phyloP scores from a whole-genome alignment of 1,284 basidiomycete genomes.

The Somion occarium region DNA sequence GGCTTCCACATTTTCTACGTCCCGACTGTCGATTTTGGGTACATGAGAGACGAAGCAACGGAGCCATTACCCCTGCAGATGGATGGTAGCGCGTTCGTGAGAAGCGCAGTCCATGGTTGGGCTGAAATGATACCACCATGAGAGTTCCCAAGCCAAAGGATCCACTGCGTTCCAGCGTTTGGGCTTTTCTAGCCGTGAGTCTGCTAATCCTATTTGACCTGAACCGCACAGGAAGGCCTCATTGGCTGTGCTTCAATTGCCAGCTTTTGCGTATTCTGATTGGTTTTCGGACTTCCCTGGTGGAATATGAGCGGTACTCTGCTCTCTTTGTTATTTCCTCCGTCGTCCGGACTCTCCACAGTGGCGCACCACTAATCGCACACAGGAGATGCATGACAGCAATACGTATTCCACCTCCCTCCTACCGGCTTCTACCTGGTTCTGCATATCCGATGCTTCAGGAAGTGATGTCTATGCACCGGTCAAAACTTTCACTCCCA shows the following conservation, averaged over 20 bases:
- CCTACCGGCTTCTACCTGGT: not conserved
- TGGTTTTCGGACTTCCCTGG: no score
- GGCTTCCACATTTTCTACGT: not conserved
- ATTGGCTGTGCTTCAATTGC: not conserved
- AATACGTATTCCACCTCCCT: not conserved
- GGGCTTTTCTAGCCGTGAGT: no score
- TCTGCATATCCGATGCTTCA: not conserved
- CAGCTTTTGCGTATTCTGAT: no score
- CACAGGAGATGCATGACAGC: not conserved
- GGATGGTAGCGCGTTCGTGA: not conserved
- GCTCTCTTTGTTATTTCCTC: no score
- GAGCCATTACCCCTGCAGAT: not conserved
- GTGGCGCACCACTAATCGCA: not conserved
- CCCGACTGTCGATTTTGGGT: not conserved
- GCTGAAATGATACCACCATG: not conserved
- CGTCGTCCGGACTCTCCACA: no score
- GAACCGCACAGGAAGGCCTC: no score
- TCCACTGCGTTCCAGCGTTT: not conserved
- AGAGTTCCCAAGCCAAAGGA: not conserved
- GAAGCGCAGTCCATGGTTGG: not conserved
- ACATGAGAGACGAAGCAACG: slow-evolving; percentile 1
- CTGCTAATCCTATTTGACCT: no score
- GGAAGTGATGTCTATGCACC: not conserved
- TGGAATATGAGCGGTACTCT: no score
- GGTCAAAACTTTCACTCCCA: not conserved